phyloP scores from a whole-genome alignment of 2,329 filamentous ascomycete genomes.

The Trematosphaeria pertusa region DNA sequence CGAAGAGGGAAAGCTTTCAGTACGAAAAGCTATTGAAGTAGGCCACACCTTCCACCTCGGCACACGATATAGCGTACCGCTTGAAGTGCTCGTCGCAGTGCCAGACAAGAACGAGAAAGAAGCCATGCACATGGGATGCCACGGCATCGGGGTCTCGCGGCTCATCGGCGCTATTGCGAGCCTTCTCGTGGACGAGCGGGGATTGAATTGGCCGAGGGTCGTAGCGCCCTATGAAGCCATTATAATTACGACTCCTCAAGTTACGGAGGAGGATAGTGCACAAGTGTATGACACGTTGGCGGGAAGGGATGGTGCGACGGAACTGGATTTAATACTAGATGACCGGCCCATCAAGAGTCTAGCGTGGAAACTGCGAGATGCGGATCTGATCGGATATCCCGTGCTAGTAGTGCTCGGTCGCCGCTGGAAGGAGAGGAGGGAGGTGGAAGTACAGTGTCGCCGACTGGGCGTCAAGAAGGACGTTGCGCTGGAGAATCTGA shows the following conservation, averaged over 20 bases:
- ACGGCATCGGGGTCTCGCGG: conserved; percentile 91
- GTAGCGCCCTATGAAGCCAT: conserved; percentile 86
- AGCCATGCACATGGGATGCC: conserved; percentile 90
- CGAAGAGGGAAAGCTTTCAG: conserved; percentile 64
- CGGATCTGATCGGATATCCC: conserved; percentile 87
- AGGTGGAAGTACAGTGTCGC: conserved; percentile 81
- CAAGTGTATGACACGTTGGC: conserved; percentile 69
- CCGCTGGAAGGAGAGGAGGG: conserved; percentile 40
- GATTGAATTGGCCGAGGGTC: conserved; percentile 84
- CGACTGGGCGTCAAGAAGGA: conserved; percentile 68
- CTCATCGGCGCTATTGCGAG: conserved; percentile 88
- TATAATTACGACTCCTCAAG: conserved; percentile 63
- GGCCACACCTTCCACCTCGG: conserved; percentile 96
- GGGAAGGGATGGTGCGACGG: background rate
- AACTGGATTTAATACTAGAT: conserved; percentile 44
- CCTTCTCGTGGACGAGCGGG: conserved; percentile 68
- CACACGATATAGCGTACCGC: conserved; percentile 80
- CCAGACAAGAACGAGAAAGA: conserved; percentile 51
- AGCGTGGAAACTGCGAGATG: conserved; percentile 88
- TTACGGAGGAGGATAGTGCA: conserved; percentile 57
- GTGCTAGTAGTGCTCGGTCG: conserved; percentile 78
- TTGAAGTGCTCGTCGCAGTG: conserved; percentile 68
- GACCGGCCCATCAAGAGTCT: conserved; percentile 63
- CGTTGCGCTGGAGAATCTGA: conserved; percentile 61
- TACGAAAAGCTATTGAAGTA: conserved; percentile 82